These are phyloP conservation scores for Pseudevernia furfuracea DNA, from an alignment of 495 filamentous ascomycete species.

Conservation along the genomic window DNA sequence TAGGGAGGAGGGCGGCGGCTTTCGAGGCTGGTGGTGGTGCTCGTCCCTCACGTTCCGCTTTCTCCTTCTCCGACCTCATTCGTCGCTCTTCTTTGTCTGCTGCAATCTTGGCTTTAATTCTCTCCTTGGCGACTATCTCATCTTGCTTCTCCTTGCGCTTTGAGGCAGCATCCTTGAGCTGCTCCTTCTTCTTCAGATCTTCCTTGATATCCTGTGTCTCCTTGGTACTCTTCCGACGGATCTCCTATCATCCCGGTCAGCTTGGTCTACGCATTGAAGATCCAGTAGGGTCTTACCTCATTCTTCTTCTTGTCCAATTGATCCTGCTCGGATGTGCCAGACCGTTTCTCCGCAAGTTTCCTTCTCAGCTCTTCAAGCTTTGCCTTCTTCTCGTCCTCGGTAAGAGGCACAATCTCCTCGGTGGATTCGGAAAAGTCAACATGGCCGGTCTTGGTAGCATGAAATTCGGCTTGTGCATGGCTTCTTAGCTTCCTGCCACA, in stretches of 20 bases:
- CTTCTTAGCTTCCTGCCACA: constrained; percentile 86
- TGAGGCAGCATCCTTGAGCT: constrained; percentile 75
- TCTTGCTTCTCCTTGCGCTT: constrained; percentile 81
- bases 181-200: constrained; percentile 77
- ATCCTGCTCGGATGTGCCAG: constrained; percentile 61
- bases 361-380: constrained; percentile 65
- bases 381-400: constrained; percentile 81
- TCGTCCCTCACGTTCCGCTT: constrained; percentile 71
- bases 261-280: background rate
- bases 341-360: constrained; percentile 66
- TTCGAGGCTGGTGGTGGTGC: constrained; percentile 43
- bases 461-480: constrained; percentile 73
- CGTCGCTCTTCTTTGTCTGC: constrained; percentile 82
- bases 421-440: constrained; percentile 89
- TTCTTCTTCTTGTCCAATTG: constrained; percentile 83
- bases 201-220: constrained; percentile 75
- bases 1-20: constrained; percentile 34
- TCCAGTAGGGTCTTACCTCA: constrained; percentile 47
- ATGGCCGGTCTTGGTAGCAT: constrained; percentile 83
- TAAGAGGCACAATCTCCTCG: constrained; percentile 83
- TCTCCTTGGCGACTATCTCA: constrained; percentile 78
- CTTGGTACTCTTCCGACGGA: constrained; percentile 73
- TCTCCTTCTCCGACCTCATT: constrained; percentile 72
- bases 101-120: constrained; percentile 84
- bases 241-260: constrained; percentile 50